phyloP scores from a whole-genome alignment of 2,329 filamentous ascomycete species.

The Talaromyces sp. region DNA sequence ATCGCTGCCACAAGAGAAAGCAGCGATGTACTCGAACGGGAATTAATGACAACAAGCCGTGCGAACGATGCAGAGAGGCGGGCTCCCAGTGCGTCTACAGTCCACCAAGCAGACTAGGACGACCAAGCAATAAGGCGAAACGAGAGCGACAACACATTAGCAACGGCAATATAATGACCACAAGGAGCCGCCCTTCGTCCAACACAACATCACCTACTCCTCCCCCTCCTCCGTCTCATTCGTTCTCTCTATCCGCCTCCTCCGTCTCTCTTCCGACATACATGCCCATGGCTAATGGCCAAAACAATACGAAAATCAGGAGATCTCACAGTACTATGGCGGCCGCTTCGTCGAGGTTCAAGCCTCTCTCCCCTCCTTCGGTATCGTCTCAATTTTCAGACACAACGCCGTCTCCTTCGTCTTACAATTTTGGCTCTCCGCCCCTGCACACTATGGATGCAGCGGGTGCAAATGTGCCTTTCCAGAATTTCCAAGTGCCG shows the following conservation, averaged over 20 bases:
- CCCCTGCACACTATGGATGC: not conserved
- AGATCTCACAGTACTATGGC: not conserved
- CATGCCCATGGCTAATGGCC: not conserved
- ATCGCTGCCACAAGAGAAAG: slow-evolving; percentile 9
- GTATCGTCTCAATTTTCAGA: not conserved
- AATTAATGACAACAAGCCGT: not conserved
- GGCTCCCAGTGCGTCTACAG: slow-evolving; percentile 8
- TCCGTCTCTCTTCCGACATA: not conserved
- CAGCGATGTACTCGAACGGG: slow-evolving; percentile 5
- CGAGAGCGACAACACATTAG: not conserved
- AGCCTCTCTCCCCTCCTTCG: not conserved
- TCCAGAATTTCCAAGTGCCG: not conserved
- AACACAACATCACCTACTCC: not conserved
- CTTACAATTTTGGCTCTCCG: not conserved
- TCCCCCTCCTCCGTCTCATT: not conserved
- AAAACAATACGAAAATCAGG: not conserved
- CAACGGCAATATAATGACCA: not conserved
- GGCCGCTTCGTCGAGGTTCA: not conserved
- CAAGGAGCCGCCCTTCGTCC: not conserved
- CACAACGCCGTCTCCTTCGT: not conserved
- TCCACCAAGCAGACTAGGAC: slow-evolving; percentile 5
- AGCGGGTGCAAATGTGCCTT: not conserved
- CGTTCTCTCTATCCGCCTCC: not conserved
- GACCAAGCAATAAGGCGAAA: slow-evolving; percentile 1
- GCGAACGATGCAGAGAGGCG: slow-evolving; percentile 4